phyloP scores from a whole-genome alignment of 2,329 filamentous ascomycete genomes.

The Fusarium subtropicale region DNA sequence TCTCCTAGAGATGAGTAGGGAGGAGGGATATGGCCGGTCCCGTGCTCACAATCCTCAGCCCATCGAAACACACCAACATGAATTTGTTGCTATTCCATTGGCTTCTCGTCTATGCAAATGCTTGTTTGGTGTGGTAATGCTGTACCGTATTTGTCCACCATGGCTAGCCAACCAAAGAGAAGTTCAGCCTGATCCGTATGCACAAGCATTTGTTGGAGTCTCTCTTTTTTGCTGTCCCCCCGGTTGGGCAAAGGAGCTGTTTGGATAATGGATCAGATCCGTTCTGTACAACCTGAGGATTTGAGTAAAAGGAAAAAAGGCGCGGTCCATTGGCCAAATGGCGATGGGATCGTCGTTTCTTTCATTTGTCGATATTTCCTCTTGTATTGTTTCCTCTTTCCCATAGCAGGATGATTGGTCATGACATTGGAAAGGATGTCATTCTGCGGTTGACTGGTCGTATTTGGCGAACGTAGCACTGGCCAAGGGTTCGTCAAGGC shows the following conservation, averaged over 20 bases:
- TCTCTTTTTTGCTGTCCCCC: constrained; percentile 19
- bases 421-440: not conserved
- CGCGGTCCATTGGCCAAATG: constrained; percentile 36
- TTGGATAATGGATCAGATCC: constrained; percentile 4
- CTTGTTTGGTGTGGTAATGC: constrained; percentile 4
- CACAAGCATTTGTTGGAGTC: constrained; percentile 21
- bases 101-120: constrained; percentile 35
- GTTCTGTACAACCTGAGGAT: constrained; percentile 28
- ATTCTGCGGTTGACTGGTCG: constrained; percentile 35
- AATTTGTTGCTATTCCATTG: constrained; percentile 35
- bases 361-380: constrained; percentile 4
- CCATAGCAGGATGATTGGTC: constrained; percentile 32
- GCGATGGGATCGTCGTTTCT: constrained; percentile 25
- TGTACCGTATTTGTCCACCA: constrained; percentile 21
- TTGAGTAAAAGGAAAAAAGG: constrained; percentile 5
- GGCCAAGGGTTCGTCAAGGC: constrained; percentile 46
- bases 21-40: constrained; percentile 19
- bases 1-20: not conserved
- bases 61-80: constrained; percentile 37
- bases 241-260: constrained; percentile 27
- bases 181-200: constrained; percentile 27
- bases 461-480: constrained; percentile 44
- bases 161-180: constrained; percentile 15
- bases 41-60: constrained; percentile 41
- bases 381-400: constrained; percentile 3